Percentiles rank a stretch among this genome's conserved stretches.
These are phyloP conservation scores for Yamadazyma tumulicola DNA, from an alignment of 805 yeast species.

Conservation along the genomic window DNA sequence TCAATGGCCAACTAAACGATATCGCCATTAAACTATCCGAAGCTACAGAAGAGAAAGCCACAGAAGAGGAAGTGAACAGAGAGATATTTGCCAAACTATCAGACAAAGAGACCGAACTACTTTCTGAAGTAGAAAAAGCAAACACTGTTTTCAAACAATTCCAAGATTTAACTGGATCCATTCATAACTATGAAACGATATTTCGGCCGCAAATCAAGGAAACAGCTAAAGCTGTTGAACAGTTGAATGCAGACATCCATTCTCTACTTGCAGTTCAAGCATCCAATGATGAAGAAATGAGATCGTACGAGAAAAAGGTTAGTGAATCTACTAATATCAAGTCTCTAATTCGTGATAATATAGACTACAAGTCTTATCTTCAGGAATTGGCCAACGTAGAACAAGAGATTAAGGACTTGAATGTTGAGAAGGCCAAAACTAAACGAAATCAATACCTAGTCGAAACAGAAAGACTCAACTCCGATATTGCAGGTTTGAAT, in stretches of 20 bases:
- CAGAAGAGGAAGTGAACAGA: conserved; percentile 8
- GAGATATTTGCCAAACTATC: conserved; percentile 1
- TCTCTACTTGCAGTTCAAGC: conserved; percentile 17
- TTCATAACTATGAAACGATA: conserved; percentile 20
- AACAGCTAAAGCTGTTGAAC: conserved; percentile 12
- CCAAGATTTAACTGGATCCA: conserved; percentile 2
- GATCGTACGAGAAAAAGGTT: conserved; percentile 37
- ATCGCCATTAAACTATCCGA: conserved; percentile 9
- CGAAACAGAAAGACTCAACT: conserved; percentile 49
- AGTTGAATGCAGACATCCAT: conserved; percentile 20
- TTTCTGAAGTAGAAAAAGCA: too few species aligned
- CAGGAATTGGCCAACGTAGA: conserved; percentile 35
- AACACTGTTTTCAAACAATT: background rate
- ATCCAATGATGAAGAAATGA: conserved; percentile 14
- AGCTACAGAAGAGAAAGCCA: conserved; percentile 8
- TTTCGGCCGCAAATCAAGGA: conserved; percentile 20
- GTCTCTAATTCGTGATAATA: conserved; percentile 59
- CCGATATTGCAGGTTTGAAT: conserved; percentile 50
- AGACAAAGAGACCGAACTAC: background rate
- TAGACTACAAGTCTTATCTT: conserved; percentile 51
- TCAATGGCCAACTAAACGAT: conserved; percentile 19
- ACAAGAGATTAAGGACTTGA: conserved; percentile 40
- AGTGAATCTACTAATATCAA: conserved; percentile 60
- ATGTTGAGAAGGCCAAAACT: conserved; percentile 55
- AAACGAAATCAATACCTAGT: conserved; percentile 60